A percentile compares a stretch with the other conserved stretches of the same genome.
These are phyloP conservation scores for Blastocystis sp. DNA, from an alignment of 352 stramenopile genomes.

Conservation along the genomic window DNA sequence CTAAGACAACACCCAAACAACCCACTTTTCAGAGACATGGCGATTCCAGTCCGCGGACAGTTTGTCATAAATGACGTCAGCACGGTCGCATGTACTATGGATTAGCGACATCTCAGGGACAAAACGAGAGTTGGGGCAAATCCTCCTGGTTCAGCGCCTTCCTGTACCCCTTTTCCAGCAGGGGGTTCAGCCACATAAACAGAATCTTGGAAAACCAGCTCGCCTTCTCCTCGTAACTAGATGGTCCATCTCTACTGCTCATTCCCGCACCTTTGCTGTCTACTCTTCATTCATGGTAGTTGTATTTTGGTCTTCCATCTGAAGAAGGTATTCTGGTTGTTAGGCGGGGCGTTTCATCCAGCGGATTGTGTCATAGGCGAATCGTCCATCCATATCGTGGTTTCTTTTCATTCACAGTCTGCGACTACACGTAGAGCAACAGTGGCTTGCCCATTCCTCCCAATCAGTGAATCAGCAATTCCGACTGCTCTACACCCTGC, in stretches of 20 bases:
- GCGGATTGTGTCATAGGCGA: too few species aligned
- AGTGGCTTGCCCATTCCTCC: too few species aligned
- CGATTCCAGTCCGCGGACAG: not conserved
- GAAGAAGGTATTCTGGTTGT: too few species aligned
- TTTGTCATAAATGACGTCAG: conserved; percentile 26
- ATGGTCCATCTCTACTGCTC: not conserved
- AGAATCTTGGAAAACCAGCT: conserved; percentile 74
- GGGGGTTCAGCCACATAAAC: conserved; percentile 83
- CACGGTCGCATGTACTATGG: conserved; percentile 26
- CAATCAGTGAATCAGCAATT: too few species aligned
- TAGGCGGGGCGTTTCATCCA: too few species aligned
- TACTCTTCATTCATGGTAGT: not conserved
- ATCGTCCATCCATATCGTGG: too few species aligned
- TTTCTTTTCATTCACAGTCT: too few species aligned
- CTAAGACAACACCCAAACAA: too few species aligned
- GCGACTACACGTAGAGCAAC: too few species aligned
- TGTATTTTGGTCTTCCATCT: too few species aligned
- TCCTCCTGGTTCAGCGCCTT: conserved; percentile 80
- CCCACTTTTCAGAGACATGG: not conserved
- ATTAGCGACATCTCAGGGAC: conserved; percentile 74
- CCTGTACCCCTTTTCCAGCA: conserved; percentile 81
- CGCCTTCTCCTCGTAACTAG: conserved; percentile 71
- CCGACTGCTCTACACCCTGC: too few species aligned
- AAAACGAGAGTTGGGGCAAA: conserved; percentile 80
- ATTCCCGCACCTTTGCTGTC: not conserved